Evolutionary conservation across 2,329 filamentous ascomycete genomes (phyloP), one percentile per base, ranked within the genome.

Genomic region (Grosmannia huntii): DNA sequence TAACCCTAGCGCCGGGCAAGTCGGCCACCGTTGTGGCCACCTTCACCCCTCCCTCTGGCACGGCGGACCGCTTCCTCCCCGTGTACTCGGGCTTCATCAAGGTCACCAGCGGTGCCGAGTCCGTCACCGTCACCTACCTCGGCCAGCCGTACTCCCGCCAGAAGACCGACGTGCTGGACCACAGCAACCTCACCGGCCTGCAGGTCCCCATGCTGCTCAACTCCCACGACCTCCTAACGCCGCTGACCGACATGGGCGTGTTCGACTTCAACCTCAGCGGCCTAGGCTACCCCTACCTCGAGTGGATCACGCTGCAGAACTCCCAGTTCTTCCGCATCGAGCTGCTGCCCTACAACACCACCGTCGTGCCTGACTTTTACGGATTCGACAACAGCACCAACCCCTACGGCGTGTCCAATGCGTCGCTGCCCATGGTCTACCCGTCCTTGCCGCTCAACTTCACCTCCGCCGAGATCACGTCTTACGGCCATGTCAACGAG

Each of bases 81-180:
- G 72, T 78, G 27, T 78, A 76, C 65, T 75, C 73, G 9, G 76
- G 76, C 31, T 77, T 75, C 66, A 68, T 78, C 59, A 67, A 72
- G 49, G 66, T 78, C 57, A 74, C 72, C 62, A 71, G 72, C 41
- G 16, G 25, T 27, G 5, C 4, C 41, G 53, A 36, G 4, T 48
- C 53, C n/a, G n/a, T 38, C n/a, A 53, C 52, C n/a, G 52, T 53
- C 33, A 53, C 52, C 33, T 53, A 53, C 52, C 52, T 53, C 9
- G 52, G 52, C 11, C 52, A 53, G 33, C 52, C 52, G 10, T 53
- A 53, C 52, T 53, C 52, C 1, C n/a, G 52, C 0, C 0, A 25
- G n/a, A 38, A 38, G 4, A 21, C 31, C 21, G 52, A 53, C 11
- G n/a, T 25, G 3, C 10, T 53, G 4, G 52, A 53, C 52, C 3